Base-by-base conservation (phyloP, 148 eudicot species). In the Heliosperma pusillum region DNA sequence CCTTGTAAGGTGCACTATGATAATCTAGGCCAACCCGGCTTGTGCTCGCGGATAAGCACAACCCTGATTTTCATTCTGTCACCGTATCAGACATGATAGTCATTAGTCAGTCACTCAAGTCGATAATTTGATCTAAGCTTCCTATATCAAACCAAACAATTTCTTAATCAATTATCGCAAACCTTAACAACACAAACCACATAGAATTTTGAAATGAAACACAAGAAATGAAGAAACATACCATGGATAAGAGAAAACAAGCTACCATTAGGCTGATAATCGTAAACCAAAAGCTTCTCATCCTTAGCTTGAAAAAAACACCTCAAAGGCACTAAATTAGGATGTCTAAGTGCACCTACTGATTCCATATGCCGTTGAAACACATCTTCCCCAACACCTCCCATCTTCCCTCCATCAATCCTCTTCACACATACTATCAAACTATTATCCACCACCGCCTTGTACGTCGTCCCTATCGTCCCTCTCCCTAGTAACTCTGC, bases 201-300 rank as follows among this genome's bases (percentile, higher is more conserved):
- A 33, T 33, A 0, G 40, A 33, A 33, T 33, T 33, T 33, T 5
- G 40, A 33, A 47, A 47, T 47, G n/a, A 42, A 40, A 22, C 15
- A 20, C 4, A 19, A 25, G 15, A 2, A 36, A 47, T 20, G 52
- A 33, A 21, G 44, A 22, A 65, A n/a, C 80, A 44, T 20, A 89
- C 92, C 92, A 64, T 89, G 89, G 66, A 87, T 87, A 75, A 89
- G 88, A 33, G 86, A 82, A 73, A 71, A 82, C 63, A 88, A 80
- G 69, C 84, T 85, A 20, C 91, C 91, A 72, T 88, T 88, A 47
- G 89, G 78, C 74, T 89, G 92, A 73, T 89, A 89, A 82, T 89
- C 92, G 77, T 85, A 89, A 16, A 87, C 87, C 66, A 89, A 69
- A 22, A 89, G 80, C 85, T 89, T 75, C 59, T 89, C 92, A 19